Conservation (phyloP, 2,329 filamentous ascomycete species). For the Xylariaceae sp. region DNA sequence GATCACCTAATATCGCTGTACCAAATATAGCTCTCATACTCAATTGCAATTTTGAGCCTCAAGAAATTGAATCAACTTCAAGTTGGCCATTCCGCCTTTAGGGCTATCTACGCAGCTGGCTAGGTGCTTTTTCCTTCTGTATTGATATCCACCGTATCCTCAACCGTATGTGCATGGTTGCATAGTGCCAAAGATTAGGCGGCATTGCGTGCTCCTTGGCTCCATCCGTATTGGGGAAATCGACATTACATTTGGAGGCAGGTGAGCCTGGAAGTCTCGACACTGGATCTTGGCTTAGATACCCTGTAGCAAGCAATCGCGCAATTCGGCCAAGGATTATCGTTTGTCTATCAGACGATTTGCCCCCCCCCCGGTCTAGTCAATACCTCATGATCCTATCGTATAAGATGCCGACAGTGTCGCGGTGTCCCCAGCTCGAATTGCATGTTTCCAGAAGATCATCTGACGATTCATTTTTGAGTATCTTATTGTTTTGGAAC, state of each 20-base stretch:
- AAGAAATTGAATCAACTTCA: too few species aligned
- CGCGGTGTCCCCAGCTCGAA: neutral
- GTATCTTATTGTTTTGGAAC: neutral
- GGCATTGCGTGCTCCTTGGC: constrained; percentile 27
- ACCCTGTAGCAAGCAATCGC: constrained; percentile 11
- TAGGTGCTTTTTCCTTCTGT: neutral
- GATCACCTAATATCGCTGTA: too few species aligned
- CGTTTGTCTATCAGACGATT: constrained; percentile 8
- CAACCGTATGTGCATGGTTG: neutral
- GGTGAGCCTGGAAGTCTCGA: too few species aligned
- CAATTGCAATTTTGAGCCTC: too few species aligned
- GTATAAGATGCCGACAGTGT: constrained; percentile 16
- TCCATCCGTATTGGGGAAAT: neutral
- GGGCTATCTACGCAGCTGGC: neutral
- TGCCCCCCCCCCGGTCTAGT: neutral
- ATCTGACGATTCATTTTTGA: neutral
- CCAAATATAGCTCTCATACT: too few species aligned
- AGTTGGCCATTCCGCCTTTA: too few species aligned
- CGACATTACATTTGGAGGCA: constrained; percentile 21
- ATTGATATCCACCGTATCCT: too few species aligned
- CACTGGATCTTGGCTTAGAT: constrained; percentile 5
- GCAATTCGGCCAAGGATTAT: constrained; percentile 12
- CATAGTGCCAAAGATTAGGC: constrained; percentile 19
- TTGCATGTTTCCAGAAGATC: neutral
- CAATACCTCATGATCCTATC: neutral